Evolutionary conservation across 306 rosid genomes (phyloP), one percentile per base, ranked within the genome.

Genomic region (Comarum palustre): DNA sequence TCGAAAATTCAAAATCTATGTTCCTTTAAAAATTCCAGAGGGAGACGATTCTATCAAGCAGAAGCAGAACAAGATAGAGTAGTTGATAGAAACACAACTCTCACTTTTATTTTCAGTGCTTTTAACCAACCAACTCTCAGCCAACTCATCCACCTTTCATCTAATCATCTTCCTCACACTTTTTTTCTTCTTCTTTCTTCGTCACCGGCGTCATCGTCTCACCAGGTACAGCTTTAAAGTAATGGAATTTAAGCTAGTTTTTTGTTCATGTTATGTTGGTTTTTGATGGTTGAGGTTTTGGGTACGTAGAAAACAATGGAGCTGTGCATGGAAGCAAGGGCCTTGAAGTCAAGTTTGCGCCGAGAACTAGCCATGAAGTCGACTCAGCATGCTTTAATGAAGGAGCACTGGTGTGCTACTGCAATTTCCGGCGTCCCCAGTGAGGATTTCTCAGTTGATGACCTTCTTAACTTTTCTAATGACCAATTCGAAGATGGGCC

Each of bases 381-480:
- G 72, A 43, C 81, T 34, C 90, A 78, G 69, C 90, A 83, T 43
- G 73, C 64, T 10, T 34, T 69, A 1, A 25, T 79, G 1, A 90
- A 90, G 11, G 98, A 93, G 3, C 14, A 67, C 48, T 76, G 61
- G 57, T 45, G 74, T 61, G 60, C 71, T 19, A 75, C 82, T 62
- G 79, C 82, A 0, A 73, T 75, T 67, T 73, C 78, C 65, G 87
- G 76, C 16, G 88, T 78, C 34, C 77, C 85, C 15, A 78, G 81
- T 51, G 98, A 90, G 3, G 98, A 93, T 72, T 90, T 93, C 77
- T 83, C 83, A 6, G 87, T 93, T 1, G 97, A 93, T 31, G 97
- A 93, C 86, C 83, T 90, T 34, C 82, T 93, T 0, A 86, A 93
- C 82, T 85, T 93, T 46, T 87, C 96, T 3, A 77, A 87, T 77